A percentile compares a stretch with the other conserved stretches of the same genome.
These are phyloP conservation scores for Hypoxylon sp. DNA, from an alignment of 2,329 filamentous ascomycete genomes.

Conservation along the genomic window DNA sequence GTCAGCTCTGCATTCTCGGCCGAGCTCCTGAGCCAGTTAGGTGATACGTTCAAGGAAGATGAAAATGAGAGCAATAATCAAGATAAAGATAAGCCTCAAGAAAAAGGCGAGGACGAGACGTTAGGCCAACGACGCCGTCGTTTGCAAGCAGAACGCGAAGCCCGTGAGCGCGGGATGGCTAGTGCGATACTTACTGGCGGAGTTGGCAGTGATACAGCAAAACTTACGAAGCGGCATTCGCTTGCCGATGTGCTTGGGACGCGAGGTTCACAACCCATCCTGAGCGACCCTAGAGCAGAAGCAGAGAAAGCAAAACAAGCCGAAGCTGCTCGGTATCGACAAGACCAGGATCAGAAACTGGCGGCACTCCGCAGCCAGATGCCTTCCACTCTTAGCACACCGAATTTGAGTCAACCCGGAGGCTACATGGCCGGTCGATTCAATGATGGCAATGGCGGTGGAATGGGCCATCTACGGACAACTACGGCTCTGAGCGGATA, in stretches of 20 bases:
- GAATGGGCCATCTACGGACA: constrained; percentile 45
- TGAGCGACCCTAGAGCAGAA: constrained; percentile 59
- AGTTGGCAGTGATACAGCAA: constrained; percentile 55
- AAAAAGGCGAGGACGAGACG: constrained; percentile 76
- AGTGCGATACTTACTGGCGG: constrained; percentile 50
- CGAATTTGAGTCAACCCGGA: constrained; percentile 55
- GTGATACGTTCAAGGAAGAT: constrained; percentile 61
- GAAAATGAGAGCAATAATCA: constrained; percentile 52
- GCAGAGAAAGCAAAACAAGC: constrained; percentile 59
- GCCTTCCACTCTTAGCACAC: constrained; percentile 57
- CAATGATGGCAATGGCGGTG: constrained; percentile 66
- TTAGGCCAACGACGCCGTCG: constrained; percentile 81
- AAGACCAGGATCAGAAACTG: constrained; percentile 64
- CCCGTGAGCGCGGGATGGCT: constrained; percentile 68
- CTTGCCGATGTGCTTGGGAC: constrained; percentile 71
- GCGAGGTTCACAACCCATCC: constrained; percentile 54
- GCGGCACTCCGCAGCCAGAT: constrained; percentile 64
- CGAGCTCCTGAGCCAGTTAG: constrained; percentile 77
- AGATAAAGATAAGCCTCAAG: constrained; percentile 50
- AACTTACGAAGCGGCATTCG: constrained; percentile 59
- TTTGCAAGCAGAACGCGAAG: constrained; percentile 77
- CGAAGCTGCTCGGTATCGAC: constrained; percentile 57
- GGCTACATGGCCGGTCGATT: constrained; percentile 67
- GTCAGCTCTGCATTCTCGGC: constrained; percentile 76
- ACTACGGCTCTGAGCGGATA: constrained; percentile 43